phyloP scores from a whole-genome alignment of 2,329 filamentous ascomycete species.

The Fragosphaeria purpurea region DNA sequence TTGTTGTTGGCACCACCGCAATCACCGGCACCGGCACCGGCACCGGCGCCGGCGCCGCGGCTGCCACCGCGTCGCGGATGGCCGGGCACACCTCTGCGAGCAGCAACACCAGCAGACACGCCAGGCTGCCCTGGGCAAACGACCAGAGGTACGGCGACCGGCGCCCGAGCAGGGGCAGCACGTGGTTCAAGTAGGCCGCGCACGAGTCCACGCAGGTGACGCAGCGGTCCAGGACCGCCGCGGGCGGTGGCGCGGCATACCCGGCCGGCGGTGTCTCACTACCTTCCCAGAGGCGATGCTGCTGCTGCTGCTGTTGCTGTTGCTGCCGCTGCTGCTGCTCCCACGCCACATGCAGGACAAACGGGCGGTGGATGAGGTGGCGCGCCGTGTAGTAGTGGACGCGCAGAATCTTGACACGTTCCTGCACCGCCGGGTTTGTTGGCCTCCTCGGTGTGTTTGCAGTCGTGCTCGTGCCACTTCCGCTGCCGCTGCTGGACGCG shows the following conservation, averaged over 20 bases:
- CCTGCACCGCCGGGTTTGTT: constrained; percentile 15
- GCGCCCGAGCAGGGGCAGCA: constrained; percentile 24
- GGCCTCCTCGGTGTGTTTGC: background rate
- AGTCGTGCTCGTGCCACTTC: background rate
- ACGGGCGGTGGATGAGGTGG: constrained; percentile 60
- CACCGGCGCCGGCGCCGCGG: no score
- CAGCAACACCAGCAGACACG: constrained; percentile 23
- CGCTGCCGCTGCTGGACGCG: constrained; percentile 11
- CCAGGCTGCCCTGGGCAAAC: constrained; percentile 25
- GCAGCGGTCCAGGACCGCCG: constrained; percentile 23
- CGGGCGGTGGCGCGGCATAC: background rate
- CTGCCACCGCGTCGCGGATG: constrained; percentile 2
- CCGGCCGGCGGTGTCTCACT: no score
- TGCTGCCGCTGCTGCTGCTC: constrained; percentile 2
- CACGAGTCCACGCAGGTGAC: constrained; percentile 25
- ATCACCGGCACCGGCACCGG: no score
- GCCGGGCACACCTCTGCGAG: constrained; percentile 21
- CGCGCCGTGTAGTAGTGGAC: constrained; percentile 63
- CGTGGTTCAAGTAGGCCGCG: constrained; percentile 25
- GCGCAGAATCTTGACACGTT: constrained; percentile 59
- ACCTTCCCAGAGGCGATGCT: background rate
- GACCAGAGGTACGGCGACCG: constrained; percentile 29
- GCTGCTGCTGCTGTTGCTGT: constrained; percentile 2
- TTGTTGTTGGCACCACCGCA: no score
- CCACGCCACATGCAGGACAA: constrained; percentile 25